Evolutionary conservation across 2,329 filamentous ascomycete genomes (phyloP).

Genomic region (Trichoderma brevicompactum): DNA sequence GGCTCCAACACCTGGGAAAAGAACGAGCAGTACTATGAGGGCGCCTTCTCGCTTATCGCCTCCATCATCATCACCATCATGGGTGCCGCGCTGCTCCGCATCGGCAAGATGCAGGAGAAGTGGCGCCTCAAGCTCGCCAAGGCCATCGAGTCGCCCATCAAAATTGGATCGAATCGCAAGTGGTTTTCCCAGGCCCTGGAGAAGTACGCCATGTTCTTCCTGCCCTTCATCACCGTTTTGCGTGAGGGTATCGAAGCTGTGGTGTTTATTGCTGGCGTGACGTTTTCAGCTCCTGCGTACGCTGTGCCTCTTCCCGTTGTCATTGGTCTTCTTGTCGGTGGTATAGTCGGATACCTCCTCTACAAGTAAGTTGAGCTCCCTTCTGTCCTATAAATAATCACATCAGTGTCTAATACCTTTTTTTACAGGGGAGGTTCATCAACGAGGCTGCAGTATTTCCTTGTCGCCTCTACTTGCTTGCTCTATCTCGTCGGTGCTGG

Average conservation of each 20-base stretch:
- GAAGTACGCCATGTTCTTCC: slow-evolving; percentile 83
- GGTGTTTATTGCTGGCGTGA: slow-evolving; percentile 84
- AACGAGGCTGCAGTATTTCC: slow-evolving; percentile 67
- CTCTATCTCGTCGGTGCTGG: slow-evolving; percentile 84
- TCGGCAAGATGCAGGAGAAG: slow-evolving; percentile 83
- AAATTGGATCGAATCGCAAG: slow-evolving; percentile 48
- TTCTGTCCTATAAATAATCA: background rate
- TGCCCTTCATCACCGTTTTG: slow-evolving; percentile 87
- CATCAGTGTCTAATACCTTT: background rate
- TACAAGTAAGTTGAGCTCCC: slow-evolving; percentile 65
- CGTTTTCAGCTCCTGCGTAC: slow-evolving; percentile 72
- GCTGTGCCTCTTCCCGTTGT: slow-evolving; percentile 79
- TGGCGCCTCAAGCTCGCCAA: slow-evolving; percentile 83
- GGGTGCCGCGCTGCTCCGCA: slow-evolving; percentile 77
- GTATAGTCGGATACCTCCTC: slow-evolving; percentile 70
- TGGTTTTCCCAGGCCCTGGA: slow-evolving; percentile 68
- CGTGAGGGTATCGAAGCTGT: slow-evolving; percentile 86
- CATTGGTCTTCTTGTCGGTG: slow-evolving; percentile 70
- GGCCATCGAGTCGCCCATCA: slow-evolving; percentile 61
- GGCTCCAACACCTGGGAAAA: slow-evolving; percentile 68
- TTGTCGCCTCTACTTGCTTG: slow-evolving; percentile 81
- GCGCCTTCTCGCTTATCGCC: slow-evolving; percentile 75
- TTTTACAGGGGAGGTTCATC: slow-evolving; percentile 49
- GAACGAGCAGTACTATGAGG: slow-evolving; percentile 80
- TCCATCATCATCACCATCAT: slow-evolving; percentile 80